Percentiles rank a stretch among this genome's conserved stretches.
Evolutionary conservation across 345 rosid species (phyloP).

Genomic region (Rhodamnia argentea): DNA sequence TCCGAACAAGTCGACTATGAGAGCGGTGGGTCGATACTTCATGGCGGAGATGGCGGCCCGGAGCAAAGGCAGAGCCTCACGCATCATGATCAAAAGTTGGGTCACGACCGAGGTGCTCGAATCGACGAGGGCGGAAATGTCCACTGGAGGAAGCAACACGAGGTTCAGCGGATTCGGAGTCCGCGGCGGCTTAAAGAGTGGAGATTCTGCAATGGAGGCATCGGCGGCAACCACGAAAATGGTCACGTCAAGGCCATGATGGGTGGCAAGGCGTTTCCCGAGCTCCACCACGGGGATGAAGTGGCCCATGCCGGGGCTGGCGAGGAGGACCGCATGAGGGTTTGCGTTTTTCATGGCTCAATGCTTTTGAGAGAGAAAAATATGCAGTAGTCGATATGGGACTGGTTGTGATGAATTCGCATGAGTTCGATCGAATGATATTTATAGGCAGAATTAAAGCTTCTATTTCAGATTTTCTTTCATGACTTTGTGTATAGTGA

Average conservation of each 20-base stretch:
- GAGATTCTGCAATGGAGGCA: slow-evolving; percentile 20
- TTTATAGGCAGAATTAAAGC: background rate
- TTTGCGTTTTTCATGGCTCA: slow-evolving; percentile 20
- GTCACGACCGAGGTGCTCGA: slow-evolving; percentile 15
- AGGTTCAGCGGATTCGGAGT: slow-evolving; percentile 16
- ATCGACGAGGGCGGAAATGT: slow-evolving; percentile 14
- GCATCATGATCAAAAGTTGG: slow-evolving; percentile 21
- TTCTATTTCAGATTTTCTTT: background rate
- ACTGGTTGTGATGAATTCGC: background rate
- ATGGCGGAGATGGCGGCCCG: slow-evolving; percentile 27
- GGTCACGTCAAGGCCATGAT: slow-evolving; percentile 26
- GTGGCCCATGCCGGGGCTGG: slow-evolving; percentile 76
- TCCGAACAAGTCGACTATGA: slow-evolving; percentile 46
- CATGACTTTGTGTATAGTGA: background rate
- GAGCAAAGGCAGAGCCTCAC: slow-evolving; percentile 26
- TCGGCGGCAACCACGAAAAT: slow-evolving; percentile 16
- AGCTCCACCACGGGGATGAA: slow-evolving; percentile 25
- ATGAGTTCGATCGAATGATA: background rate
- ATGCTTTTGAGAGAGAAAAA: too few species aligned
- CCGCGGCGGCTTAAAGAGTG: slow-evolving; percentile 3
- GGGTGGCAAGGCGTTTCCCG: slow-evolving; percentile 27
- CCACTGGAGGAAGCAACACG: slow-evolving; percentile 22
- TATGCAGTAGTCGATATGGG: background rate
- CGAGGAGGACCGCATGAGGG: slow-evolving; percentile 34
- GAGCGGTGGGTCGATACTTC: slow-evolving; percentile 27